A percentile compares a stretch with the other conserved stretches of the same genome.
These are phyloP conservation scores for Vararia minispora DNA, from an alignment of 768 basidiomycete genomes.

Conservation along the genomic window DNA sequence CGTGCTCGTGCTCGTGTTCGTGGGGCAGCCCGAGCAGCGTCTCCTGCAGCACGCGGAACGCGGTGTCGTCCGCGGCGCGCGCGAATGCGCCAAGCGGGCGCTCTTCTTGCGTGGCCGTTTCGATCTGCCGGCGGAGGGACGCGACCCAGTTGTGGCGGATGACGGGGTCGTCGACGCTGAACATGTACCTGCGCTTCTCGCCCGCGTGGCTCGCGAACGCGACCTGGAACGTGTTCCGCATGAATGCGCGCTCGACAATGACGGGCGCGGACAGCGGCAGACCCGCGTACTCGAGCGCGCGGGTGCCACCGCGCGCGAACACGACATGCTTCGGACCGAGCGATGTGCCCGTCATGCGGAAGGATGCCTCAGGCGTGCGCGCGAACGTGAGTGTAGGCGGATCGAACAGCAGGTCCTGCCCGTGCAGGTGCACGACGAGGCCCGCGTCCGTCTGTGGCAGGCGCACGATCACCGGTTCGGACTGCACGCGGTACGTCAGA, in stretches of 20 bases:
- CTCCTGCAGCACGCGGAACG: conserved; percentile 79
- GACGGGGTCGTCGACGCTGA: conserved; percentile 76
- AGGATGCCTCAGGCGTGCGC: conserved; percentile 71
- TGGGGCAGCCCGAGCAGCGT: conserved; percentile 46
- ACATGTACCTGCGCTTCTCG: conserved; percentile 82
- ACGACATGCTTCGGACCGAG: conserved; percentile 77
- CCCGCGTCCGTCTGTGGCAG: conserved; percentile 80
- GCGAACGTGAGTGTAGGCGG: conserved; percentile 75
- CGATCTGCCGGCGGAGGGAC: conserved; percentile 57
- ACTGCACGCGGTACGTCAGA: conserved; percentile 81
- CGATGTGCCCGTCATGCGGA: conserved; percentile 79
- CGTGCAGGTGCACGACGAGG: conserved; percentile 73
- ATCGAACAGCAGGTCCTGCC: conserved; percentile 83
- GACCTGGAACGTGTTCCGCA: conserved; percentile 93
- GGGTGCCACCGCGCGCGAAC: conserved; percentile 74
- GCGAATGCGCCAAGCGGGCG: conserved; percentile 30
- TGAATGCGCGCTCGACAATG: conserved; percentile 83
- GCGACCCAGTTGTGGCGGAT: conserved; percentile 66
- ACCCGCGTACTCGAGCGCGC: conserved; percentile 73
- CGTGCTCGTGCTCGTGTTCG: conserved; percentile 8
- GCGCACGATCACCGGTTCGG: conserved; percentile 77
- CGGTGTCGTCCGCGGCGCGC: conserved; percentile 61
- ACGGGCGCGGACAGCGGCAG: conserved; percentile 71
- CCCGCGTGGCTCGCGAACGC: conserved; percentile 65
- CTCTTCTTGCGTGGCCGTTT: conserved; percentile 26